Base-by-base conservation (phyloP, 495 filamentous ascomycete species). In the Evernia prunastri region DNA sequence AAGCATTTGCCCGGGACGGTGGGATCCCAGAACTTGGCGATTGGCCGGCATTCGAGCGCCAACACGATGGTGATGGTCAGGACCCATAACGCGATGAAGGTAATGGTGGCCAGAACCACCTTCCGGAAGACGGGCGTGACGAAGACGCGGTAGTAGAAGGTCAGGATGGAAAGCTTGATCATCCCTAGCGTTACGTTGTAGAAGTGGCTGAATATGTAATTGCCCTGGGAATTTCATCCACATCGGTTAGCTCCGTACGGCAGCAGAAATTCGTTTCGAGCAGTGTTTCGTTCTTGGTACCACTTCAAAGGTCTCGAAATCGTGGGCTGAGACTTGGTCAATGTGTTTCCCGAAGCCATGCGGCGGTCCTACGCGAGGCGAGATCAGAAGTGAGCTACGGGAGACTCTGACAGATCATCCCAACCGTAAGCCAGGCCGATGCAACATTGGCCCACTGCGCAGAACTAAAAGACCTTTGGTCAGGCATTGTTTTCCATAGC, bases 61-160 rank as follows among this genome's bases (percentile, higher is more conserved):
- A 69, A 58, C 12, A 64, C 61, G 64, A 70, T 65, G 8, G 69
- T 62, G 23, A 63, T 51, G 45, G 64, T 60, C 65, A 69, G 68
- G 1, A 63, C 36, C 56, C 56, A 58, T 39, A 37, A 36, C 4
- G 61, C 20, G 20, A 70, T 62, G 49, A 70, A 68, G 17, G 66
- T 43, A 15, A 59, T 62, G 27, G 69, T 69, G 13, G 47, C 47
- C 23, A 67, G 58, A 18, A 70, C 63, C 45, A 65, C n/a, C 13
- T 45, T 37, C 31, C 63, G 68, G 61, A 72, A 72, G 60, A 42
- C 35, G 9, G 60, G 68, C 18, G 64, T 67, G 6, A 70, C 67
- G 51, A 75, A 75, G 25, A 75, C 61, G 17, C 71, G 69, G 51
- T 72, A 69, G 64, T 75, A 75, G 65, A 73, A 69, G 9, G 67